These are phyloP conservation scores for Helotiales sp. DNA, from an alignment of 2,329 filamentous ascomycete species.

Conservation along the genomic window DNA sequence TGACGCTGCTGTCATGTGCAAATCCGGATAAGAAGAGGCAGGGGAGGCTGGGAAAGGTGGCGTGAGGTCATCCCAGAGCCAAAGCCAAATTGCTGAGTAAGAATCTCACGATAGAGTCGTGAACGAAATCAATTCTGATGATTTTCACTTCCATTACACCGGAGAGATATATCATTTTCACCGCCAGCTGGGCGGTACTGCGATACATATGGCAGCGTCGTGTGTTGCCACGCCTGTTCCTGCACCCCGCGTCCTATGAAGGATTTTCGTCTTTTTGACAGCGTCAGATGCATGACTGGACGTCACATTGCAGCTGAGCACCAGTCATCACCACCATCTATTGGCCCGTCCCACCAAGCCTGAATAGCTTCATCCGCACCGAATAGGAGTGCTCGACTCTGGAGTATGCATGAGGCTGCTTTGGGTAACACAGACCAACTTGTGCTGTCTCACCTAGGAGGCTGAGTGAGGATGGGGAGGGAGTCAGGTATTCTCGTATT, in stretches of 20 bases:
- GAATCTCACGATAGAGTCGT: background rate
- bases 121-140: background rate
- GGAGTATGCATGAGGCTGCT: background rate
- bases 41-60: conserved; percentile 6
- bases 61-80: conserved; percentile 6
- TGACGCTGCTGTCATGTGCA: conserved; percentile 8
- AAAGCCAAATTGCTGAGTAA: conserved; percentile 10
- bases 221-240: conserved; percentile 12
- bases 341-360: conserved; percentile 6
- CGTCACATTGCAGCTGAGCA: conserved; percentile 13
- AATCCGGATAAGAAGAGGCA: conserved; percentile 1
- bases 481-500: background rate
- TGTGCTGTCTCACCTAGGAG: too few species aligned
- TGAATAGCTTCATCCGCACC: conserved; percentile 11
- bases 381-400: conserved; percentile 1
- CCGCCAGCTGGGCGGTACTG: background rate
- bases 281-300: conserved; percentile 8
- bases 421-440: background rate
- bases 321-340: background rate
- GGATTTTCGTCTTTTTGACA: conserved; percentile 7
- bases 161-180: background rate
- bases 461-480: too few species aligned
- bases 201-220: conserved; percentile 1
- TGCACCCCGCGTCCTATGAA: conserved; percentile 1
- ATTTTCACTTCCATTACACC: background rate